These are phyloP conservation scores for Podospora bellae-mahoneyi DNA, from an alignment of 495 filamentous ascomycete genomes.

Conservation along the genomic window DNA sequence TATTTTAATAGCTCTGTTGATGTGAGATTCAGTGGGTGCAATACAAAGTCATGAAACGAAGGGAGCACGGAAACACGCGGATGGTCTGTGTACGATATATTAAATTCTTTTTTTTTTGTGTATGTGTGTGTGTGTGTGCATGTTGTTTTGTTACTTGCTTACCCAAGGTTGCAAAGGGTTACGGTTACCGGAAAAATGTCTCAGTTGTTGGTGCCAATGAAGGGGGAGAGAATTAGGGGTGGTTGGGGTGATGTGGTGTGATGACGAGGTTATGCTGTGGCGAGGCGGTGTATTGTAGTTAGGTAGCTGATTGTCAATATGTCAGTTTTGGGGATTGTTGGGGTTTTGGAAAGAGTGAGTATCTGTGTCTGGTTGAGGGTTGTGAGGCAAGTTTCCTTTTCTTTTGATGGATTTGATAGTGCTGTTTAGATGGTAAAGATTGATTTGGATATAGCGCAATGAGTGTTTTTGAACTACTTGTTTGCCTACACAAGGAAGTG, in stretches of 20 bases:
- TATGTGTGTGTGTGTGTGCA: background rate
- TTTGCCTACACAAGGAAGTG: too few relatives aligned
- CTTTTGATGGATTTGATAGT: too few relatives aligned
- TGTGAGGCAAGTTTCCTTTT: too few relatives aligned
- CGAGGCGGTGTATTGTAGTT: background rate
- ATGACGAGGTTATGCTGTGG: background rate
- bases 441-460: too few relatives aligned
- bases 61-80: background rate
- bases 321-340: background rate
- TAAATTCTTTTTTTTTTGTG: background rate
- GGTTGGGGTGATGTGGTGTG: background rate
- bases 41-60: background rate
- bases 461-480: too few relatives aligned
- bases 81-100: conserved; percentile 18
- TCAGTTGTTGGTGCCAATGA: conserved; percentile 23
- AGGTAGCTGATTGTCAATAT: too few relatives aligned
- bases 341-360: too few relatives aligned
- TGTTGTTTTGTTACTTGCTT: background rate
- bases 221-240: background rate
- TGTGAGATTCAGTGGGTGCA: background rate
- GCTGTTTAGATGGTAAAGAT: too few relatives aligned
- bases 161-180: background rate
- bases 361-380: too few relatives aligned
- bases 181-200: conserved; percentile 16
- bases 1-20: background rate